These are phyloP conservation scores for Dipodascus geniculatus DNA, from an alignment of 805 yeast species.

Conservation along the genomic window DNA sequence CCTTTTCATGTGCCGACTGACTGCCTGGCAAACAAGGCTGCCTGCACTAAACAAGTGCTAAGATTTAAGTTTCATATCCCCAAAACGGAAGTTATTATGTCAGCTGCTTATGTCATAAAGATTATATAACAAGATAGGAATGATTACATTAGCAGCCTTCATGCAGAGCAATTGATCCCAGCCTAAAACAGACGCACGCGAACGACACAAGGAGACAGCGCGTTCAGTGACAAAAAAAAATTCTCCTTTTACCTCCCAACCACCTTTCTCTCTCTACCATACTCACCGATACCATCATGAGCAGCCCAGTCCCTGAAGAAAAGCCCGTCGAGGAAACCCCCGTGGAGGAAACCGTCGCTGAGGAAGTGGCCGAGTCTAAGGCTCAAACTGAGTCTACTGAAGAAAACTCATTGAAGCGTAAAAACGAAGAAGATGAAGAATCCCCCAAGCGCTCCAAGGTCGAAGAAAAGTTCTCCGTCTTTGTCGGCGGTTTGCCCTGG, in stretches of 20 bases:
- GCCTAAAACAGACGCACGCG: no score
- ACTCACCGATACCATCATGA: slow-evolving; percentile 16
- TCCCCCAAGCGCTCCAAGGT: slow-evolving; percentile 22
- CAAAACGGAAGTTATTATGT: no score
- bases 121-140: no score
- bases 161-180: no score
- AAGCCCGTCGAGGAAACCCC: slow-evolving; percentile 12
- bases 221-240: no score
- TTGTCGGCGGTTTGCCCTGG: slow-evolving; percentile 97
- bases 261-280: neutral
- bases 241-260: slow-evolving; percentile 1
- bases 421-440: slow-evolving; percentile 24
- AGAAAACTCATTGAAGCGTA: neutral
- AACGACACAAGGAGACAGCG: no score
- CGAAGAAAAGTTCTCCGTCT: slow-evolving; percentile 73
- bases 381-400: slow-evolving; percentile 29
- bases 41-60: no score
- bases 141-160: no score
- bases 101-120: no score
- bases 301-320: slow-evolving; percentile 26
- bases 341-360: slow-evolving; percentile 31
- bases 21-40: no score
- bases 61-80: no score
- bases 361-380: slow-evolving; percentile 40
- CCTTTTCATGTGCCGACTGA: no score